These are phyloP conservation scores for Termitomyces heimii DNA, from an alignment of 768 basidiomycete species.

Conservation along the genomic window DNA sequence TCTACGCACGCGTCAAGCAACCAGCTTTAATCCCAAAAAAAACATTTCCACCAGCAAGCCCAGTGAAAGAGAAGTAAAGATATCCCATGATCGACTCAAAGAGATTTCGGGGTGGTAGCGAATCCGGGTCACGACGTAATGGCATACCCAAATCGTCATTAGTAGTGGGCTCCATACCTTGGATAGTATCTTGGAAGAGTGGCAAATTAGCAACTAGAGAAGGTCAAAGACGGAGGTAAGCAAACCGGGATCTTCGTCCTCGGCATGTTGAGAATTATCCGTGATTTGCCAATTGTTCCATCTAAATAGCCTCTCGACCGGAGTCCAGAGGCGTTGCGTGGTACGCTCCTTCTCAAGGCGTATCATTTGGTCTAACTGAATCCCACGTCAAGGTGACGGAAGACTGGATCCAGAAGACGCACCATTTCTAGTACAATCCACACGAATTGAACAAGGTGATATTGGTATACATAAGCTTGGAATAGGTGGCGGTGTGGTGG, in stretches of 20 bases:
- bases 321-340: constrained; percentile 51
- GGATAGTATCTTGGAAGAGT: constrained; percentile 35
- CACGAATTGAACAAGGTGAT: constrained; percentile 38
- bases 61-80: constrained; percentile 32
- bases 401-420: constrained; percentile 2
- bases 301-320: constrained; percentile 33
- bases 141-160: constrained; percentile 51
- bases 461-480: constrained; percentile 70
- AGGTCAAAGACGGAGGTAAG: not conserved
- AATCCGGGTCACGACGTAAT: constrained; percentile 63
- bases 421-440: constrained; percentile 36
- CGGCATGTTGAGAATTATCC: constrained; percentile 37
- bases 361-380: constrained; percentile 56
- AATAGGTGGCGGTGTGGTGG: constrained; percentile 69
- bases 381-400: not conserved
- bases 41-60: constrained; percentile 50
- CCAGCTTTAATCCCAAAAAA: constrained; percentile 72
- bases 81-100: constrained; percentile 47
- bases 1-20: constrained; percentile 45
- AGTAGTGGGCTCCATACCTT: constrained; percentile 41
- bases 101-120: constrained; percentile 57
- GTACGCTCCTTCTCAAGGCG: constrained; percentile 44
- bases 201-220: not conserved
- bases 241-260: constrained; percentile 70
- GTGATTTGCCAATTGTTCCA: constrained; percentile 42